Evolutionary conservation across 495 filamentous ascomycete genomes (phyloP).

Genomic region (Neurospora sp.): DNA sequence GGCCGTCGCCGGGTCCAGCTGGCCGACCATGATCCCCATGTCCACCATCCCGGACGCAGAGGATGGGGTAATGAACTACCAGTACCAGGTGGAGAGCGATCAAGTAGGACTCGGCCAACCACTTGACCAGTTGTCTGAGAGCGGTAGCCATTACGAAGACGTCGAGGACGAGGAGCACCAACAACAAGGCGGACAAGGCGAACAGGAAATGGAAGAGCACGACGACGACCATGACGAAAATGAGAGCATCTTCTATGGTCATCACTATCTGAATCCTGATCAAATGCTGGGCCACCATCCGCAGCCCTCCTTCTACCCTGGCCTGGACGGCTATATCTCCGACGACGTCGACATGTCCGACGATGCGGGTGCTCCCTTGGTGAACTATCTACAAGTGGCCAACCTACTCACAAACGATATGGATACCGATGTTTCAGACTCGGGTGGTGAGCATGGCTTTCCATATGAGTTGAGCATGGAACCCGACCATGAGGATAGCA

Average conservation of each 20-base stretch:
- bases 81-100: neutral
- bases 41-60: neutral
- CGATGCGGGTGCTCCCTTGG: conserved; percentile 12
- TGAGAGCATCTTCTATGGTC: neutral
- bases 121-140: neutral
- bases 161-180: conserved; percentile 14
- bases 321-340: conserved; percentile 10
- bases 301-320: conserved; percentile 1
- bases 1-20: neutral
- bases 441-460: neutral
- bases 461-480: neutral
- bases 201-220: conserved; percentile 14
- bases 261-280: neutral
- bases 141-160: conserved; percentile 6
- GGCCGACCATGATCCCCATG: neutral
- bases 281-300: neutral
- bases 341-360: conserved; percentile 15
- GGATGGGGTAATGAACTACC: neutral
- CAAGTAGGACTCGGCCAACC: neutral
- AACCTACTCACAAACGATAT: conserved; percentile 14
- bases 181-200: conserved; percentile 8
- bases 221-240: conserved; percentile 11
- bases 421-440: conserved; percentile 7
- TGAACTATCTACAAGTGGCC: conserved; percentile 8
- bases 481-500: neutral